These are phyloP conservation scores for Trichoderma cornu-damae DNA, from an alignment of 2,329 filamentous ascomycete genomes.

Conservation along the genomic window DNA sequence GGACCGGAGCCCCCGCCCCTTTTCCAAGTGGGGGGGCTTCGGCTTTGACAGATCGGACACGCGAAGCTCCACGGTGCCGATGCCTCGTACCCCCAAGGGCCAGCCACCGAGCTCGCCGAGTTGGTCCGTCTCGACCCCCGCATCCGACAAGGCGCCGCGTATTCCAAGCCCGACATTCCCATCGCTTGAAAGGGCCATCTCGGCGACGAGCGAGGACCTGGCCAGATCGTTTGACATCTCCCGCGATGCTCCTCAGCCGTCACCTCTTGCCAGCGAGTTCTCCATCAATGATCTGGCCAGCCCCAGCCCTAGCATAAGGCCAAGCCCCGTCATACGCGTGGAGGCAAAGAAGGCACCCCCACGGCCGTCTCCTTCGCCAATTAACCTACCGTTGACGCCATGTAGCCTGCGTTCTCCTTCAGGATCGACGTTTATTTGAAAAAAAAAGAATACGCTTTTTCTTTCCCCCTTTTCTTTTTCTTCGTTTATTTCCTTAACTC, in stretches of 20 bases:
- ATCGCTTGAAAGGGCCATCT: slow-evolving; percentile 34
- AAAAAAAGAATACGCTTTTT: background rate
- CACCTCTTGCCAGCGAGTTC: slow-evolving; percentile 31
- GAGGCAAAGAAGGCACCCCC: slow-evolving; percentile 34
- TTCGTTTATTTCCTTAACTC: background rate
- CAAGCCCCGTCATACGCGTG: slow-evolving; percentile 23
- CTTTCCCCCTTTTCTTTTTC: background rate
- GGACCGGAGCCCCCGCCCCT: slow-evolving; percentile 15
- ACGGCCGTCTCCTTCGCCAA: slow-evolving; percentile 28
- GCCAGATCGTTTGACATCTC: slow-evolving; percentile 31
- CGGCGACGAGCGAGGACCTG: slow-evolving; percentile 31
- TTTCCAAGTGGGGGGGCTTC: slow-evolving; percentile 10
- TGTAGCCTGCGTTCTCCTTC: slow-evolving; percentile 1
- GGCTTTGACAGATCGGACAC: slow-evolving; percentile 28
- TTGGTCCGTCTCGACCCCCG: slow-evolving; percentile 25
- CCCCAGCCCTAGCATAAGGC: slow-evolving; percentile 1
- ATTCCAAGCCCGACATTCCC: slow-evolving; percentile 36
- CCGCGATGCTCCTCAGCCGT: slow-evolving; percentile 22
- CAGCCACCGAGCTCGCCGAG: slow-evolving; percentile 11
- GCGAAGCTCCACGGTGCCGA: slow-evolving; percentile 33
- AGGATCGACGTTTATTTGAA: slow-evolving; percentile 9
- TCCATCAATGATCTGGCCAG: slow-evolving; percentile 16
- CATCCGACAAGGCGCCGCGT: slow-evolving; percentile 30
- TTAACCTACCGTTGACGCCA: slow-evolving; percentile 26
- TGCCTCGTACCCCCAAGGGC: slow-evolving; percentile 31